A percentile compares a stretch with the other conserved stretches of the same genome.
Conservation (phyloP, 2,329 filamentous ascomycete genomes). For the Monosporascus sp. region DNA sequence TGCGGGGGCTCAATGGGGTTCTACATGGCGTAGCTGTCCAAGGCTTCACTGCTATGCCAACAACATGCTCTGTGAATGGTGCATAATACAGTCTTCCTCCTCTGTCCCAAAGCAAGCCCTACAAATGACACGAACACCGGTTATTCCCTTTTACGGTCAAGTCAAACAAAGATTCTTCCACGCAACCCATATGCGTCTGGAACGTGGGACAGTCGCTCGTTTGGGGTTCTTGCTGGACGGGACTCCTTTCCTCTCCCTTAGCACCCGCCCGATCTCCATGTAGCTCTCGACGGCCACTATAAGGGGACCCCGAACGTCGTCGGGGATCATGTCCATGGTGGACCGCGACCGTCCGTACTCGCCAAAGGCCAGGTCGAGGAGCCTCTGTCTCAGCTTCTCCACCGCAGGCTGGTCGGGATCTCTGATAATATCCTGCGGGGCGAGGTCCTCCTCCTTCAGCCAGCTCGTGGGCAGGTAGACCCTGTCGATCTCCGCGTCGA, state of each 20-base stretch:
- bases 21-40: too few species aligned
- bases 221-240: slow-evolving; percentile 17
- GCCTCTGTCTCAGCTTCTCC: slow-evolving; percentile 43
- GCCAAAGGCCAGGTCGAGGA: slow-evolving; percentile 57
- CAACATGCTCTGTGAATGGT: too few species aligned
- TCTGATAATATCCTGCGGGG: slow-evolving; percentile 48
- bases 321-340: slow-evolving; percentile 57
- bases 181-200: slow-evolving; percentile 26
- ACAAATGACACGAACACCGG: too few species aligned
- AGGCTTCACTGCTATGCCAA: too few species aligned
- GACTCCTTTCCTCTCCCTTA: slow-evolving; percentile 33
- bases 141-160: background rate
- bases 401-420: slow-evolving; percentile 42
- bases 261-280: slow-evolving; percentile 67
- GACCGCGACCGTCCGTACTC: slow-evolving; percentile 50
- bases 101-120: too few species aligned
- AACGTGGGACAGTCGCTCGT: slow-evolving; percentile 24
- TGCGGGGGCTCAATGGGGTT: too few species aligned
- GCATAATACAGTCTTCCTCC: too few species aligned
- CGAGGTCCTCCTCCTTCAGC: slow-evolving; percentile 54
- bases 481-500: slow-evolving; percentile 59
- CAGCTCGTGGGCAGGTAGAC: slow-evolving; percentile 65
- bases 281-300: slow-evolving; percentile 69
- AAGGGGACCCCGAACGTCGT: slow-evolving; percentile 56
- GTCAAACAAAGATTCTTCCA: slow-evolving; percentile 24